Evolutionary conservation across 2,329 filamentous ascomycete species (phyloP).

Genomic region (Colletotrichum sansevieriae): DNA sequence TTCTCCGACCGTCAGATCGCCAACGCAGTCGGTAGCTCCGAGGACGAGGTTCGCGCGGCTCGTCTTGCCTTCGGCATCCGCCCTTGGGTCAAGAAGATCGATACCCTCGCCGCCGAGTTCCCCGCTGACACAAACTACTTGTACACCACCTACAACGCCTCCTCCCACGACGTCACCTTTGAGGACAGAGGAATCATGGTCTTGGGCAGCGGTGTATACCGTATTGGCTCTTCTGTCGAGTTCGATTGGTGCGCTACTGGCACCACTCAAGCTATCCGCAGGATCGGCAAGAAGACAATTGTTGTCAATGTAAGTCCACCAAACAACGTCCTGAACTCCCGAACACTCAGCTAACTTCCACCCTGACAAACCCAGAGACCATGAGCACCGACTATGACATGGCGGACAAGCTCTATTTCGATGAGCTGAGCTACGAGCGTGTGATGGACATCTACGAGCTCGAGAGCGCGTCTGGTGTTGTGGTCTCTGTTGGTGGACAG

Average conservation of each 20-base stretch:
- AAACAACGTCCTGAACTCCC: neutral
- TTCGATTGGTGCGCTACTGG: constrained; percentile 99
- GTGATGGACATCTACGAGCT: constrained; percentile 99
- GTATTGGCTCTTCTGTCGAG: constrained; percentile 97
- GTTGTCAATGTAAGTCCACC: constrained; percentile 84
- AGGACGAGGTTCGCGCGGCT: constrained; percentile 89
- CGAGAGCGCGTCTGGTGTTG: constrained; percentile 85
- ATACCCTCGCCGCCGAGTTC: constrained; percentile 97
- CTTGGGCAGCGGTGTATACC: constrained; percentile 94
- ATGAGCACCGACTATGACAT: constrained; percentile 85
- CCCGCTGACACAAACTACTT: constrained; percentile 95
- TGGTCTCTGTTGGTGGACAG: constrained; percentile 96
- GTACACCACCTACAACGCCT: constrained; percentile 98
- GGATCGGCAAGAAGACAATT: constrained; percentile 95
- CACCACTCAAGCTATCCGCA: constrained; percentile 83
- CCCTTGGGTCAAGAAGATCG: constrained; percentile 98
- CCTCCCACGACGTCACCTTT: constrained; percentile 92
- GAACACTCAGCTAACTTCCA: constrained; percentile 22
- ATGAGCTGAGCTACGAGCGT: constrained; percentile 95
- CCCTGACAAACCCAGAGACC: constrained; percentile 65
- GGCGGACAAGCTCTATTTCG: constrained; percentile 94
- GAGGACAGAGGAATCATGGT: constrained; percentile 92
- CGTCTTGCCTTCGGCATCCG: constrained; percentile 89
- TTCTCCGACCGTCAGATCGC: constrained; percentile 98
- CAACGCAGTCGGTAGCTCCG: constrained; percentile 83